Evolutionary conservation across 2,329 filamentous ascomycete species (phyloP), one percentile per base, ranked within the genome.

Genomic region (Pseudocercospora fijiensis): DNA sequence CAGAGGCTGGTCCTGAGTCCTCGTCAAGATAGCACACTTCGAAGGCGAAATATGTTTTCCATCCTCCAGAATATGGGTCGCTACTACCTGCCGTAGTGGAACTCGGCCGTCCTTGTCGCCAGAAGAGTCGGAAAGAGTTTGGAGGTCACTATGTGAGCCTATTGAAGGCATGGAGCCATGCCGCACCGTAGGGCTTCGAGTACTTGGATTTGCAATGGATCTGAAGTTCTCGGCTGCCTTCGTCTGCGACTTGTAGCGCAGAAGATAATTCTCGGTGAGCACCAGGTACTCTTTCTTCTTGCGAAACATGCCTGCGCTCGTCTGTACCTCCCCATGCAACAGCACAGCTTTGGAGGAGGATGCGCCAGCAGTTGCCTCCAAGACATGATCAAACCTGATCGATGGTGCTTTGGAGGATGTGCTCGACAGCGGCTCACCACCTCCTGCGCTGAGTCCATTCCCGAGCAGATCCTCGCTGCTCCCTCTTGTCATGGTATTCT

Each of bases 231-330:
- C 88, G 27, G 83, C 80, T 11, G 88, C 88, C 73, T 88, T 88
- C 51, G 80, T 78, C 69, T 89, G 86, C 70, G 80, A 88, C 75
- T 90, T 89, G 79, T 88, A 90, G 11, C 88, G 83, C 60, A 90
- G 77, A 61, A 91, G 77, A 74, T 90, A 86, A 5, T 83, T 85
- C 67, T 90, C 88, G 6, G 88, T 91, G 67, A 91, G 78, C 13
- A 90, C 88, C 60, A 91, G 78, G 70, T 89, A 91, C 74, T 90
- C 88, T 76, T 84, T 88, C 78, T 88, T 89, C 78, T 89, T 90
- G 73, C 88, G 81, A 76, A 90, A 89, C 82, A 90, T 85, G 64
- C 85, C 85, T 61, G 85, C 87, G 56, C 86, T 86, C 11, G 86
- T 90, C 76, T 90, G 88, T 16, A 90, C 85, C 72, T 90, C 88